A percentile compares a stretch with the other conserved stretches of the same genome.
phyloP scores from a whole-genome alignment of 805 yeast species.

The Metschnikowia continentalis region DNA sequence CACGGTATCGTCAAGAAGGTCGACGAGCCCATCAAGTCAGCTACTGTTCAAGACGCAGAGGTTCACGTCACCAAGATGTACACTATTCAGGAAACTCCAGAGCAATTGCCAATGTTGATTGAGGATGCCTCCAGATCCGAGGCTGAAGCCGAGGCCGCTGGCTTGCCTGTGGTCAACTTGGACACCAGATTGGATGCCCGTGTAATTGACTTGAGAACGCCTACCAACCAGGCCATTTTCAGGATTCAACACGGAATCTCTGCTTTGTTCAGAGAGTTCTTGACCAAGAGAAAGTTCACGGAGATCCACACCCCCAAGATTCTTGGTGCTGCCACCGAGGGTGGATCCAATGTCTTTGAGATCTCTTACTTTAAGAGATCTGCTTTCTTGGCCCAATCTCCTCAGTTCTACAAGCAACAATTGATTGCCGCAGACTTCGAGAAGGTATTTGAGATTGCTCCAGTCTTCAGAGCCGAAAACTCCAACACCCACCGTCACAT shows the following conservation, averaged over 20 bases:
- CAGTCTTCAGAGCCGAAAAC: slow-evolving; percentile 98
- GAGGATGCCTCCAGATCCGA: slow-evolving; percentile 97
- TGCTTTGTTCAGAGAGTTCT: slow-evolving; percentile 83
- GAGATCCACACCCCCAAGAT: slow-evolving; percentile 97
- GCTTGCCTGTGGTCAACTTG: slow-evolving; percentile 89
- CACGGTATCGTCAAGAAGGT: slow-evolving; percentile 81
- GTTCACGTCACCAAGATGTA: slow-evolving; percentile 69
- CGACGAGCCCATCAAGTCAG: slow-evolving; percentile 81
- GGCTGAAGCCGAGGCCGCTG: slow-evolving; percentile 86
- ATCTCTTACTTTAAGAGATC: slow-evolving; percentile 87
- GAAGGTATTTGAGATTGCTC: slow-evolving; percentile 92
- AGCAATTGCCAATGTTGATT: slow-evolving; percentile 85
- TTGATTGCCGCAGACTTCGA: slow-evolving; percentile 97
- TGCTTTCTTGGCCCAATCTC: slow-evolving; percentile 96
- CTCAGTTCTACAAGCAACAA: slow-evolving; percentile 97
- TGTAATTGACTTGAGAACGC: slow-evolving; percentile 94
- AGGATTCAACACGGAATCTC: slow-evolving; percentile 89
- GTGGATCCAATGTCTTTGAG: slow-evolving; percentile 96
- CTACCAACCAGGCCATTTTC: slow-evolving; percentile 96
- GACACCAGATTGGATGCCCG: slow-evolving; percentile 95
- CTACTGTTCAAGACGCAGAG: slow-evolving; percentile 89
- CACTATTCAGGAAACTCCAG: slow-evolving; percentile 84
- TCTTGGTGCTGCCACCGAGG: slow-evolving; percentile 94
- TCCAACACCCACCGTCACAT: slow-evolving; percentile 98
- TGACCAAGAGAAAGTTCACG: slow-evolving; percentile 61